Percentiles rank a stretch among this genome's conserved stretches.
Conservation (phyloP, 2,329 filamentous ascomycete genomes). For the Phialophora verrucosa region DNA sequence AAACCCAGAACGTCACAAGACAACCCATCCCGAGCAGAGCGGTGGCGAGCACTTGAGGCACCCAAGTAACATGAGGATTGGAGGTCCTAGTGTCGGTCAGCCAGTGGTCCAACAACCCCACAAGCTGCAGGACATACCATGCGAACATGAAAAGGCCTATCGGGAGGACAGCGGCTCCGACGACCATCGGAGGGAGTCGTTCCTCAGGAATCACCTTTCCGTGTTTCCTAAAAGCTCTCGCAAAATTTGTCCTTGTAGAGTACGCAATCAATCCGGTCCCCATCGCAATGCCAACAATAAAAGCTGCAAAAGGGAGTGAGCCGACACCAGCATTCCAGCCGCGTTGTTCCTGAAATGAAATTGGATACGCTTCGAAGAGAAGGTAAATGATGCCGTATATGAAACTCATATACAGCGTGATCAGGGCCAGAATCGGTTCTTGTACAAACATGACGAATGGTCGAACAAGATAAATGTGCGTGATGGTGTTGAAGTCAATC, state of each 20-base stretch:
- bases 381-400: conserved; percentile 46
- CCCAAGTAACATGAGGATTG: conserved; percentile 50
- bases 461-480: conserved; percentile 53
- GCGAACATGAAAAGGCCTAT: conserved; percentile 56
- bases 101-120: background rate
- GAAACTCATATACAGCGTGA: conserved; percentile 53
- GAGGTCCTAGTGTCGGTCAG: conserved; percentile 41
- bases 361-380: conserved; percentile 50
- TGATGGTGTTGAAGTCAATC: conserved; percentile 48
- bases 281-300: conserved; percentile 42
- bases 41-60: conserved; percentile 52
- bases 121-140: conserved; percentile 45
- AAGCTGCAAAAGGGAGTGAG: conserved; percentile 48
- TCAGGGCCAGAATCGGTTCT: conserved; percentile 56
- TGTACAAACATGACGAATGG: conserved; percentile 55
- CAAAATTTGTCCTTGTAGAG: conserved; percentile 50
- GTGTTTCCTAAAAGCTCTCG: conserved; percentile 48
- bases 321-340: conserved; percentile 49
- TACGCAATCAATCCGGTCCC: conserved; percentile 48
- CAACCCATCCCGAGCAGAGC: conserved; percentile 52
- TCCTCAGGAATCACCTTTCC: conserved; percentile 49
- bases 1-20: conserved; percentile 50
- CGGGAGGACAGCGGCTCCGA: conserved; percentile 51
- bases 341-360: conserved; percentile 48
- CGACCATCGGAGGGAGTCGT: conserved; percentile 53